These are phyloP conservation scores for Monascus purpureus DNA, from an alignment of 495 filamentous ascomycete species.

Conservation along the genomic window DNA sequence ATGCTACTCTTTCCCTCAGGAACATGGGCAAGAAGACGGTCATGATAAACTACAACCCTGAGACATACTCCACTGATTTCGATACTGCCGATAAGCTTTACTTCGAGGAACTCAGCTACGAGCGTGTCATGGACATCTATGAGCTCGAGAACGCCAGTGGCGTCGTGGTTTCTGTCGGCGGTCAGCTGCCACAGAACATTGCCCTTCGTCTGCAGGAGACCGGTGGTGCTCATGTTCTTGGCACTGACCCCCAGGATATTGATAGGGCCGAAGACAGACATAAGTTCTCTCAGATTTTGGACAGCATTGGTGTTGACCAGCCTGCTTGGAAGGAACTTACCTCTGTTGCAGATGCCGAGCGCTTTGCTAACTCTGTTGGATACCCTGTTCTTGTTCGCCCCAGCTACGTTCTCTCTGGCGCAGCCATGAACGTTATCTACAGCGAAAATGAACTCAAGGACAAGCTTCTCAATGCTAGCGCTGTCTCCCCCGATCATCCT, in stretches of 20 bases:
- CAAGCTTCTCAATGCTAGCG: conserved; percentile 75
- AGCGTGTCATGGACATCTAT: conserved; percentile 97
- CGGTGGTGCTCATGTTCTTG: conserved; percentile 76
- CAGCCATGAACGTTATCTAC: conserved; percentile 95
- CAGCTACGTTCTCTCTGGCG: conserved; percentile 90
- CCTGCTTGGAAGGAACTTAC: conserved; percentile 96
- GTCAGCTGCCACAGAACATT: conserved; percentile 94
- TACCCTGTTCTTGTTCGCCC: conserved; percentile 92
- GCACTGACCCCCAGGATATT: conserved; percentile 85
- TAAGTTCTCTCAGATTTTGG: conserved; percentile 95
- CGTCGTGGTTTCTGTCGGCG: conserved; percentile 90
- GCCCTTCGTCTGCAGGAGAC: conserved; percentile 87
- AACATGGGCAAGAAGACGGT: conserved; percentile 93
- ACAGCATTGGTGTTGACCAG: conserved; percentile 92
- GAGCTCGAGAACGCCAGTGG: conserved; percentile 78
- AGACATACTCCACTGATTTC: conserved; percentile 82
- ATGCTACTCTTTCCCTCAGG: conserved; percentile 72
- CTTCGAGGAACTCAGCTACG: conserved; percentile 94
- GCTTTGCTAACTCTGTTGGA: conserved; percentile 68
- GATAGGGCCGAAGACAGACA: conserved; percentile 95
- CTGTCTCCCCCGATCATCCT: conserved; percentile 89
- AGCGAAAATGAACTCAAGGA: conserved; percentile 74
- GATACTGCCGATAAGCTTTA: conserved; percentile 92
- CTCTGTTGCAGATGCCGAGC: conserved; percentile 71
- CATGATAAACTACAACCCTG: conserved; percentile 96